Conservation (phyloP, 1,284 basidiomycete genomes). For the Malassezia sympodialis region DNA sequence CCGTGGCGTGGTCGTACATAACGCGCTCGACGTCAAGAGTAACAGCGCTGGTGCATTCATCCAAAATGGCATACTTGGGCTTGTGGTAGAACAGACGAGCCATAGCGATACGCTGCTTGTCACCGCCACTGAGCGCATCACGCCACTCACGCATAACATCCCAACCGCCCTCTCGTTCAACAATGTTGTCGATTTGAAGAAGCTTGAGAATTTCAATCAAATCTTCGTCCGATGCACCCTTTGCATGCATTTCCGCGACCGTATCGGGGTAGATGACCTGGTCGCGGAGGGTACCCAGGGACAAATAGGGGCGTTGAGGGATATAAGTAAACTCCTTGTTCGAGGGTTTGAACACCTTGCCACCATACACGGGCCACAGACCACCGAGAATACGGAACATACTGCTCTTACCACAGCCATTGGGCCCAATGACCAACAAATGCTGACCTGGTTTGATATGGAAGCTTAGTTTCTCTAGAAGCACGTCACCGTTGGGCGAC, state of each 20-base stretch:
- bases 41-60: slow-evolving; percentile 89
- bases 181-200: slow-evolving; percentile 76
- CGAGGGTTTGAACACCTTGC: slow-evolving; percentile 81
- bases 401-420: slow-evolving; percentile 56
- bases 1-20: slow-evolving; percentile 90
- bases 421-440: slow-evolving; percentile 52
- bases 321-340: slow-evolving; percentile 85
- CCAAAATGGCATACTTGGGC: slow-evolving; percentile 92
- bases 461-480: slow-evolving; percentile 69
- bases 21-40: slow-evolving; percentile 80
- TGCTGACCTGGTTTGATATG: slow-evolving; percentile 76
- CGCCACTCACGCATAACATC: slow-evolving; percentile 79
- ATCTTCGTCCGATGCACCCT: slow-evolving; percentile 57
- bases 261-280: slow-evolving; percentile 75
- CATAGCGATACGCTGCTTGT: slow-evolving; percentile 77
- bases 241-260: slow-evolving; percentile 50
- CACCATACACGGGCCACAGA: slow-evolving; percentile 93
- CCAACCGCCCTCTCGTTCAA: slow-evolving; percentile 95
- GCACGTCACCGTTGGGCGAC: slow-evolving; percentile 86
- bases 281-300: slow-evolving; percentile 81
- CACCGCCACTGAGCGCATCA: slow-evolving; percentile 71
- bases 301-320: slow-evolving; percentile 88
- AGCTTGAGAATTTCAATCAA: slow-evolving; percentile 64
- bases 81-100: slow-evolving; percentile 89
- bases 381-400: slow-evolving; percentile 90